Evolutionary conservation across 805 yeast genomes (phyloP).

Genomic region (Pichia sporocuriosa): DNA sequence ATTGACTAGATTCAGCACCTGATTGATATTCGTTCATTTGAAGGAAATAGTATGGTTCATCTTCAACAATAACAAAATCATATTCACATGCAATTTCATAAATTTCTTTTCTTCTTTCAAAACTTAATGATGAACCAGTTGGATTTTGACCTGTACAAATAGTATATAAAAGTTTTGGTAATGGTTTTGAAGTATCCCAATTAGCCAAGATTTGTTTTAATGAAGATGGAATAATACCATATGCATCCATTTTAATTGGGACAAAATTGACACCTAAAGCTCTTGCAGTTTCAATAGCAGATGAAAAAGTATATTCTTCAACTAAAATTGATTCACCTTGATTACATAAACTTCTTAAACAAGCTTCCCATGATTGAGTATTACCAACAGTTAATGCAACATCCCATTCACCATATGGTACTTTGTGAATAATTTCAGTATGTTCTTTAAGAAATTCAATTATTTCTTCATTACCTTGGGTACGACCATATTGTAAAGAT

Average conservation of each 20-base stretch:
- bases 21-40: constrained; percentile 79
- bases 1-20: constrained; percentile 27
- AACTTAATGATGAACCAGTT: constrained; percentile 78
- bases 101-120: constrained; percentile 69
- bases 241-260: constrained; percentile 62
- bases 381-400: constrained; percentile 71
- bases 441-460: constrained; percentile 68
- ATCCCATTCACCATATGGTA: constrained; percentile 68
- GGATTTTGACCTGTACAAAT: constrained; percentile 98
- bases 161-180: constrained; percentile 83
- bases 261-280: constrained; percentile 54
- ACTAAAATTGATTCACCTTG: constrained; percentile 63
- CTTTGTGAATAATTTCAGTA: constrained; percentile 46
- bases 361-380: constrained; percentile 89
- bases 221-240: constrained; percentile 55
- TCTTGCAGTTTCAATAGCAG: constrained; percentile 64
- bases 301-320: constrained; percentile 71
- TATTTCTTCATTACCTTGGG: constrained; percentile 75
- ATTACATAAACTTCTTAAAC: constrained; percentile 51
- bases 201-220: constrained; percentile 47
- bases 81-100: constrained; percentile 77
- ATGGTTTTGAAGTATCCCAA: constrained; percentile 51
- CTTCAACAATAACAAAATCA: constrained; percentile 84
- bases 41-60: constrained; percentile 94
- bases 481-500: constrained; percentile 87